Evolutionary conservation across 768 basidiomycete species (phyloP).

Genomic region (Phaffia australis): DNA sequence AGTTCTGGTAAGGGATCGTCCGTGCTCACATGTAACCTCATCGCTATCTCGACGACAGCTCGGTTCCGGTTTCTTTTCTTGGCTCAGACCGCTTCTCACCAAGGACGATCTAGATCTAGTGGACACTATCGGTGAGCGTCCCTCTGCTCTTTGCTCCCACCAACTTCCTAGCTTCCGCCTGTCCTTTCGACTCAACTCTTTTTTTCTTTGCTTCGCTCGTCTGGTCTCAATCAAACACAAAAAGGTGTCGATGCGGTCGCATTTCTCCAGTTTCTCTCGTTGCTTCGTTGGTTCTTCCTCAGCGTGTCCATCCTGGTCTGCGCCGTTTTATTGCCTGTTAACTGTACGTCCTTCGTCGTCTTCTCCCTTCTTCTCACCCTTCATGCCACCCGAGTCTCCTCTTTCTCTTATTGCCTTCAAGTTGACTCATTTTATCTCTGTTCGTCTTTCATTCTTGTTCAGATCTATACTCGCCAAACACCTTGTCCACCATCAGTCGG

Average conservation of each 20-base stretch:
- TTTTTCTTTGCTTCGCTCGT: neutral
- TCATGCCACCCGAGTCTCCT: constrained; percentile 37
- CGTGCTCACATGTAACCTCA: constrained; percentile 51
- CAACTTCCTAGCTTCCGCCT: neutral
- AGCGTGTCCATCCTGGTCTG: constrained; percentile 41
- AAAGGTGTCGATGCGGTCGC: constrained; percentile 86
- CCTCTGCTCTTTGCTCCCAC: neutral
- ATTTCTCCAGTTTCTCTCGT: constrained; percentile 80
- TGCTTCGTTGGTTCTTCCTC: constrained; percentile 49
- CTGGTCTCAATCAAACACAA: constrained; percentile 5
- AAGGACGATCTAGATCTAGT: constrained; percentile 81
- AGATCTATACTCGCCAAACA: too few species aligned
- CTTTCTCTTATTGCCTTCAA: too few species aligned
- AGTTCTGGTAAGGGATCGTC: constrained; percentile 48
- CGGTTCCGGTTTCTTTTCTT: constrained; percentile 71
- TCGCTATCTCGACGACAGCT: constrained; percentile 46
- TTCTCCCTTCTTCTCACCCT: neutral
- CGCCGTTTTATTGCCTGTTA: constrained; percentile 70
- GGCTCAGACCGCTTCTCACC: constrained; percentile 74
- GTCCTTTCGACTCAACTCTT: neutral
- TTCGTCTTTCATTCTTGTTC: too few species aligned
- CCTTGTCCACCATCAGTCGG: too few species aligned
- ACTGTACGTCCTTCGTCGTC: constrained; percentile 38
- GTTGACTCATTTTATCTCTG: too few species aligned
- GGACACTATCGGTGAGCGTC: constrained; percentile 35